Conservation (phyloP, 306 rosid species). For the Amphicarpaea edgeworthii region DNA sequence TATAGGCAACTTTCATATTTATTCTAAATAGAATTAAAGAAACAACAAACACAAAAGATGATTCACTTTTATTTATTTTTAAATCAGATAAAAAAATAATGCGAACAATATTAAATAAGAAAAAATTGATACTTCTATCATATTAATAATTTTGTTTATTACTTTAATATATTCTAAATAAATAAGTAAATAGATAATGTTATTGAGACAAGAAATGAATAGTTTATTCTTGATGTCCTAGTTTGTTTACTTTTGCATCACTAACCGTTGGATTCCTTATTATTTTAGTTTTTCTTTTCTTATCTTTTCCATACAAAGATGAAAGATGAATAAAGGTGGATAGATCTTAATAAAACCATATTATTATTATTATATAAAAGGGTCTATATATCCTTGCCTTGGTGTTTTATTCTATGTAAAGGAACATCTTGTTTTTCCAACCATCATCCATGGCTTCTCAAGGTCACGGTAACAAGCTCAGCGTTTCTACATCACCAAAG, state of each 20-base stretch:
- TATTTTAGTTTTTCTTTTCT: neutral
- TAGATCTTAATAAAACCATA: constrained; percentile 3
- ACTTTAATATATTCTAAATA: neutral
- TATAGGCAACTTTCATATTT: neutral
- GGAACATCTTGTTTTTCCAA: neutral
- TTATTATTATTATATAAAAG: neutral
- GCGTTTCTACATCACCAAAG: constrained; percentile 63
- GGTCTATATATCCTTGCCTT: neutral
- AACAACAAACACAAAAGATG: neutral
- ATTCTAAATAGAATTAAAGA: neutral
- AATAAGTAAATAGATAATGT: neutral
- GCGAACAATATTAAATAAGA: neutral
- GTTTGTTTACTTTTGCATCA: neutral
- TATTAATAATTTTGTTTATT: neutral
- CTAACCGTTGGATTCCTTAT: neutral
- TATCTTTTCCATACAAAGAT: neutral
- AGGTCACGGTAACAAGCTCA: constrained; percentile 42
- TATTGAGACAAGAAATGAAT: neutral
- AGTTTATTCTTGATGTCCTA: neutral
- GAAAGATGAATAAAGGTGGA: neutral
- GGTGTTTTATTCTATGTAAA: neutral
- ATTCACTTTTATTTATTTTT: neutral
- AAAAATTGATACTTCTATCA: neutral
- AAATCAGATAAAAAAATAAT: no score
- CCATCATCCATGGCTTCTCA: constrained; percentile 58